Base-by-base conservation (phyloP, 2,329 filamentous ascomycete genomes). In the Claviceps sp. region DNA sequence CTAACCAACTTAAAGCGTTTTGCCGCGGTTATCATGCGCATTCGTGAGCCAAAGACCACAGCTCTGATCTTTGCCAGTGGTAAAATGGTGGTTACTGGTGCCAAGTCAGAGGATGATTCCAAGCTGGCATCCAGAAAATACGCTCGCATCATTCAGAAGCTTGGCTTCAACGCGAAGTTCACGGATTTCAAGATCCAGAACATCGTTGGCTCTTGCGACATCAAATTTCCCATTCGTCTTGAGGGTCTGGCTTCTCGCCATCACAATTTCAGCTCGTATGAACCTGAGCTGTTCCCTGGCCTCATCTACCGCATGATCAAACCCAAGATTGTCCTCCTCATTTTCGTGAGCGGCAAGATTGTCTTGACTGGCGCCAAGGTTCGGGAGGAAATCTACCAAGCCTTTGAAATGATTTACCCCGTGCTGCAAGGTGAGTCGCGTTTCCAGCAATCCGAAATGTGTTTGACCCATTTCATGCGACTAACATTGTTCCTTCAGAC, bases 301-400 rank as follows among this genome's bases (percentile, higher is more conserved):
- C 84, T 98, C 50, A 98, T 98, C 73, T 98, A 98, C 74, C 89
- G 93, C 69, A 98, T 98, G 93, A 96, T 97, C 78, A 97, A 97
- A 78, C 93, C 93, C 20, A 97, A 97, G 82, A 95, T 97, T 60
- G 91, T 97, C 51, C 82, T 97, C 26, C 76, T 97, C 65, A 96
- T 98, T 70, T 97, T 97, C 74, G 91, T 97, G 63, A 93, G 86
- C 64, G 93, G 91, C 65, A 97, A 97, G 79, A 97, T 97, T 56
- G 93, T 97, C 63, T 79, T 97, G 66, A 97, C 93, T 43, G 93
- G 93, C 65, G 93, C 93, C 60, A 97, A 98, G 69, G 90, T 97
- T 58, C 86, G 93, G 61, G 93, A 98, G 71, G 93, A 97, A 74
- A 97, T 98, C 60, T 95, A 95, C 65, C 87, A 93, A 69, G 89